Conservation (phyloP, 768 basidiomycete species). For the Lepiota brunneoincarnata region DNA sequence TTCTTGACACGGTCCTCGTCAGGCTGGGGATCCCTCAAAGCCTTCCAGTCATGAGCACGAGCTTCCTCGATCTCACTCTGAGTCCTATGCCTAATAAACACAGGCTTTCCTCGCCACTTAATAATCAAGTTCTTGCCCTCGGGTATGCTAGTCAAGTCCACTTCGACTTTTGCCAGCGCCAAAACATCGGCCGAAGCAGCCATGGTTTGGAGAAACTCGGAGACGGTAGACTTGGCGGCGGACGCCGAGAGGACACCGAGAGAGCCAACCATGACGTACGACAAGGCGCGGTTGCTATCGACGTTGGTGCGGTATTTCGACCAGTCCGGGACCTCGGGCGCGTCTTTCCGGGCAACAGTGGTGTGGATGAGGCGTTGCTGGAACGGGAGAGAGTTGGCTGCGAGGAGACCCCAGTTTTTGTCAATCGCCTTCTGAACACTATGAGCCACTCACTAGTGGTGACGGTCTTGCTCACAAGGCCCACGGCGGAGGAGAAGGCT, state of each 20-base stretch:
- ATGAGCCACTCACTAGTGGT: constrained; percentile 49
- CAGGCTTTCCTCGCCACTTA: constrained; percentile 99
- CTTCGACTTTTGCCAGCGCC: constrained; percentile 96
- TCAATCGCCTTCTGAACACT: constrained; percentile 7
- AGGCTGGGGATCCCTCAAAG: constrained; percentile 85
- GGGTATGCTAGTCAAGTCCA: constrained; percentile 85
- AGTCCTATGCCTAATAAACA: constrained; percentile 98
- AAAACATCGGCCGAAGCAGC: constrained; percentile 96
- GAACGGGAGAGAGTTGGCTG: constrained; percentile 51
- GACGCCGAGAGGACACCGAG: constrained; percentile 93
- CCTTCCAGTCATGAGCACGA: constrained; percentile 78
- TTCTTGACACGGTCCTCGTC: constrained; percentile 89
- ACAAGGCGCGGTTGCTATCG: constrained; percentile 68
- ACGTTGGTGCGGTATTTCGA: constrained; percentile 73
- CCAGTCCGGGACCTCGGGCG: constrained; percentile 88
- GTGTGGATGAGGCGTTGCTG: constrained; percentile 79
- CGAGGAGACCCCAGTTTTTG: background rate
- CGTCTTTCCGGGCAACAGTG: constrained; percentile 63
- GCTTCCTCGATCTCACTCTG: constrained; percentile 91
- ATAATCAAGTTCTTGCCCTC: constrained; percentile 97
- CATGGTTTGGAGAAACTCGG: constrained; percentile 95
- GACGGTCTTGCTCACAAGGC: constrained; percentile 65
- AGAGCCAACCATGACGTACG: constrained; percentile 89
- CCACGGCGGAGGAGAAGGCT: constrained; percentile 43
- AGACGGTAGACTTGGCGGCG: constrained; percentile 88